phyloP scores from a whole-genome alignment of 352 stramenopile genomes.

The Thraustochytrium striatum region DNA sequence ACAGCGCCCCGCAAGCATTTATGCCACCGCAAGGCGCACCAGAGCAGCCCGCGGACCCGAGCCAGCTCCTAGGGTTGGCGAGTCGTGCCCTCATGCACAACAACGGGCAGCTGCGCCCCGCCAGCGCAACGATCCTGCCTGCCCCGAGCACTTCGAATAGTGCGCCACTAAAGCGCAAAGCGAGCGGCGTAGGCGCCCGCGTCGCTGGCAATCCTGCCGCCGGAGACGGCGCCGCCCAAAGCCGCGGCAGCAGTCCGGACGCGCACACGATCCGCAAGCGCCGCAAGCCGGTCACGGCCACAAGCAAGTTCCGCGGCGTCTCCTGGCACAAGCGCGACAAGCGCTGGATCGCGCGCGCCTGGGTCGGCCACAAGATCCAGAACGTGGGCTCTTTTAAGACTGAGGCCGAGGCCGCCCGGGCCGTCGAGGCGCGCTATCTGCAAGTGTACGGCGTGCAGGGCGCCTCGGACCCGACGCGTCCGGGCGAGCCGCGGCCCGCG shows the following conservation, averaged over 20 bases:
- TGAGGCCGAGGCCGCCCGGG: conserved; percentile 26
- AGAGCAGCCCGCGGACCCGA: no score
- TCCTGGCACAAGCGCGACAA: conserved; percentile 46
- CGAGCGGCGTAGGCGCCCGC: background rate
- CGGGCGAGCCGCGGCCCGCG: no score
- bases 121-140: no score
- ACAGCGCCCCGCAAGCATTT: no score
- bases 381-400: conserved; percentile 42
- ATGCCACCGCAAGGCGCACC: no score
- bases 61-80: no score
- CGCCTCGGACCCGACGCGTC: no score
- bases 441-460: background rate
- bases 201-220: background rate
- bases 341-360: conserved; percentile 29
- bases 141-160: no score
- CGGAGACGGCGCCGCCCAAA: background rate
- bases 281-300: background rate
- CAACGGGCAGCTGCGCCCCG: no score
- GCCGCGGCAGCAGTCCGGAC: background rate
- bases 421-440: conserved; percentile 22
- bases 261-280: background rate
- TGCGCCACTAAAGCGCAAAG: background rate
- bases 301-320: conserved; percentile 40
- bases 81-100: no score
- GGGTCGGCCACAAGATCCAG: conserved; percentile 33